A percentile compares a stretch with the other conserved stretches of the same genome.
These are phyloP conservation scores for Arthrobotrys pseudoclavata DNA, from an alignment of 2,329 filamentous ascomycete species.

Conservation along the genomic window DNA sequence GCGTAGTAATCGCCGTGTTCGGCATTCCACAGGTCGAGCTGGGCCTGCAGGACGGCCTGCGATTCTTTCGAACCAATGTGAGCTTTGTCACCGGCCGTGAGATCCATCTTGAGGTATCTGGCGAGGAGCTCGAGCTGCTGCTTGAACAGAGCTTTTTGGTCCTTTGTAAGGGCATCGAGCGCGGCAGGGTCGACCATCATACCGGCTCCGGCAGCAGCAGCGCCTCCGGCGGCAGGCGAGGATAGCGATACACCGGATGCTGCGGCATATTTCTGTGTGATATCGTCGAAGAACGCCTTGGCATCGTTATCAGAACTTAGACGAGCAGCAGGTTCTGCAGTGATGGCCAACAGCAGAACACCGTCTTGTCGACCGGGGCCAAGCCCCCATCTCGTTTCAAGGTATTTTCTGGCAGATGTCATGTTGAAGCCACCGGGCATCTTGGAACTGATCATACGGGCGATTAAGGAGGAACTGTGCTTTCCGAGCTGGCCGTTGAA, in stretches of 20 bases:
- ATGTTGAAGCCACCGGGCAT: constrained; percentile 99
- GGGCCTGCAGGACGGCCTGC: constrained; percentile 87
- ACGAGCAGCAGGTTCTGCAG: constrained; percentile 90
- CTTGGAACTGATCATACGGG: constrained; percentile 95
- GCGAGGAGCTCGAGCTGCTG: constrained; percentile 96
- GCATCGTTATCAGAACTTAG: constrained; percentile 90
- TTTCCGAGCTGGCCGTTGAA: constrained; percentile 99
- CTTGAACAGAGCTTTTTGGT: constrained; percentile 96
- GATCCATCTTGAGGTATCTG: constrained; percentile 95
- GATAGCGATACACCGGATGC: constrained; percentile 86
- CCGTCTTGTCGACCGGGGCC: constrained; percentile 89
- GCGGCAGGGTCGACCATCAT: constrained; percentile 99
- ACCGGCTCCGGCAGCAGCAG: constrained; percentile 76
- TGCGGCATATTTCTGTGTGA: constrained; percentile 88
- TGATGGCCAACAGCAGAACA: constrained; percentile 86
- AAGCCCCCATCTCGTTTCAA: constrained; percentile 94
- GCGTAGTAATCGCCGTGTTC: constrained; percentile 99
- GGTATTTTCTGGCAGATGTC: constrained; percentile 91
- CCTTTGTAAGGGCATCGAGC: constrained; percentile 95
- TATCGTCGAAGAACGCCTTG: constrained; percentile 90
- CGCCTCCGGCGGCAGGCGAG: constrained; percentile 78
- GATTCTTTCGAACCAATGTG: constrained; percentile 87
- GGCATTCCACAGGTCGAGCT: constrained; percentile 92
- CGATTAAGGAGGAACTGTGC: constrained; percentile 92
- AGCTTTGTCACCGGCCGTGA: constrained; percentile 95